Conservation (phyloP, 768 basidiomycete species). For the Chiua virens region DNA sequence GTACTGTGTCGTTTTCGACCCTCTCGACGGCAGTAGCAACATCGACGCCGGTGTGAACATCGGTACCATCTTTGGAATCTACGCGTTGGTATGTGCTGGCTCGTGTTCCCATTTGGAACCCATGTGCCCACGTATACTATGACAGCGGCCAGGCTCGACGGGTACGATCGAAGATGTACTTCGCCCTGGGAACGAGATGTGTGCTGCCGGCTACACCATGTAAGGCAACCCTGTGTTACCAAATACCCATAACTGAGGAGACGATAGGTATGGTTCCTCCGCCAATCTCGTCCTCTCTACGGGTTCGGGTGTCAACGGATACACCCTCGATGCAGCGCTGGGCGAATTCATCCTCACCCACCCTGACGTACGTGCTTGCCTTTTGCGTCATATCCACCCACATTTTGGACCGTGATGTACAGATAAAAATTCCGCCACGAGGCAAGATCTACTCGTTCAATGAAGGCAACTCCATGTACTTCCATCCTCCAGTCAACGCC, state of each 20-base stretch:
- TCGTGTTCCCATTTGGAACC: neutral
- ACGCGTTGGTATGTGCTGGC: constrained; percentile 68
- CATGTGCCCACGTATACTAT: neutral
- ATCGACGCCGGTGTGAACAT: constrained; percentile 99
- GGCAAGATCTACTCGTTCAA: constrained; percentile 99
- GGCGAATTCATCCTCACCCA: constrained; percentile 99
- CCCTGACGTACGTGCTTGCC: constrained; percentile 66
- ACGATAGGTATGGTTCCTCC: constrained; percentile 82
- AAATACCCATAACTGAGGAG: constrained; percentile 8
- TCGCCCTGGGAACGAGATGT: constrained; percentile 94
- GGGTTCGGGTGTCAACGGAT: constrained; percentile 95
- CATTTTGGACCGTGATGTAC: constrained; percentile 1
- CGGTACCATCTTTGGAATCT: constrained; percentile 97
- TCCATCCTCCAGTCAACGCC: constrained; percentile 74
- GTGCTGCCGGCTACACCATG: constrained; percentile 98
- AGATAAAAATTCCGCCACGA: constrained; percentile 91
- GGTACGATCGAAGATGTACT: constrained; percentile 89
- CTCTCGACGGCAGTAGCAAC: constrained; percentile 93
- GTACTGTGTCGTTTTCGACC: constrained; percentile 99
- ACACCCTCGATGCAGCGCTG: constrained; percentile 91
- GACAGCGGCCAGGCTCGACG: constrained; percentile 68
- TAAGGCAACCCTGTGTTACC: constrained; percentile 37
- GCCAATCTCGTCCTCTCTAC: constrained; percentile 95
- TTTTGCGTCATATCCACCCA: constrained; percentile 1
- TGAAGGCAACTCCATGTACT: constrained; percentile 97